Conservation (phyloP, 257 asterid species). For the Fraxinus cuspidata region DNA sequence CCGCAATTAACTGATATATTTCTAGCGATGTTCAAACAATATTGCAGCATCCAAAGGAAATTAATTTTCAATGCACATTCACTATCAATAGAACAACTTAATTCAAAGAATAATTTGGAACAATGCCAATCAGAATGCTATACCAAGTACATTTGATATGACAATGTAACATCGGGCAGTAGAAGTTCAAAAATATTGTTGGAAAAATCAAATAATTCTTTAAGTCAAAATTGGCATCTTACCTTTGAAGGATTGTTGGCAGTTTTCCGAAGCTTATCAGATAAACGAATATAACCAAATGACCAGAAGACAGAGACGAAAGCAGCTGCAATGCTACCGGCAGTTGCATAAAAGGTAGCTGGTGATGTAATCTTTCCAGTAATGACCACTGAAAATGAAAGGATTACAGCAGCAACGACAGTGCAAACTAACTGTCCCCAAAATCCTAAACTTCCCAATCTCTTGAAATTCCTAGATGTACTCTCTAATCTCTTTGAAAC, state of each 20-base stretch:
- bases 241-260: conserved; percentile 97
- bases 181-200: background rate
- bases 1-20: background rate
- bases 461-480: conserved; percentile 82
- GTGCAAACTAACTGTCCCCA: conserved; percentile 96
- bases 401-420: conserved; percentile 80
- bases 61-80: background rate
- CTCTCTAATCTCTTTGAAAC: conserved; percentile 85
- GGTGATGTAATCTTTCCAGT: conserved; percentile 90
- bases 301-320: conserved; percentile 96
- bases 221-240: conserved; percentile 4
- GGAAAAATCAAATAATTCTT: background rate
- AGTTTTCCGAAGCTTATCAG: conserved; percentile 77
- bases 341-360: conserved; percentile 82
- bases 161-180: background rate
- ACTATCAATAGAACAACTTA: background rate
- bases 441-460: conserved; percentile 92
- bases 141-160: background rate
- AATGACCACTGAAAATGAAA: conserved; percentile 72
- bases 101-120: conserved; percentile 6
- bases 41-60: background rate
- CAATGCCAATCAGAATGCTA: conserved; percentile 6
- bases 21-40: background rate
- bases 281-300: conserved; percentile 81
- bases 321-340: conserved; percentile 92